Conservation (phyloP, 1,284 basidiomycete species). For the Sporisorium iseilematis-ciliati region DNA sequence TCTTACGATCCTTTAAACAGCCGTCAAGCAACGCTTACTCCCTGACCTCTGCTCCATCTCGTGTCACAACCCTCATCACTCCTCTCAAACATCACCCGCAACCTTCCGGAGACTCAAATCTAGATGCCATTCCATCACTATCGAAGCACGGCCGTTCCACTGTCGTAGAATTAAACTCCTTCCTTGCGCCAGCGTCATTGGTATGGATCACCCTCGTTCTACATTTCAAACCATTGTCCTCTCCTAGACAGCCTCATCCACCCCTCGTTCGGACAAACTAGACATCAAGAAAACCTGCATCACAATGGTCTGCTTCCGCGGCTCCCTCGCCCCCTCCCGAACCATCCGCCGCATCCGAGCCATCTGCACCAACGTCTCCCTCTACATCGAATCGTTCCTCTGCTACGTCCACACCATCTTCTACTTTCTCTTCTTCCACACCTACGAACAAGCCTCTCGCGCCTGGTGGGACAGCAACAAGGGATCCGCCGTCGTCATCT, state of each 20-base stretch:
- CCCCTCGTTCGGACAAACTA: not conserved
- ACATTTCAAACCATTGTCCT: not conserved
- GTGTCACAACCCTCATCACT: not conserved
- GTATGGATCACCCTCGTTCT: not conserved
- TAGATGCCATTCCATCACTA: not conserved
- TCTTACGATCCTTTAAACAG: too few species aligned
- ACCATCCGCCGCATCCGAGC: conserved; percentile 35
- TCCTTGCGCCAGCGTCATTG: not conserved
- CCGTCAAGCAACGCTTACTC: not conserved
- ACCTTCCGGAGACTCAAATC: not conserved
- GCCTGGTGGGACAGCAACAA: conserved; percentile 50
- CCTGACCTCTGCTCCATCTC: not conserved
- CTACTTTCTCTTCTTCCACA: conserved; percentile 38
- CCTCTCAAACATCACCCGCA: not conserved
- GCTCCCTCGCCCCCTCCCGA: conserved; percentile 35
- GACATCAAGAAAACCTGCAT: not conserved
- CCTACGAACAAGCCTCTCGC: conserved; percentile 32
- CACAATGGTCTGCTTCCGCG: conserved; percentile 34
- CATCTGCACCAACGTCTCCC: conserved; percentile 32
- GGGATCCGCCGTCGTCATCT: conserved; percentile 49
- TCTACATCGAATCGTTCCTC: conserved; percentile 37
- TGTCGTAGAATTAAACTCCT: not conserved
- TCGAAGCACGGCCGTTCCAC: too few species aligned
- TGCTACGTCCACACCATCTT: conserved; percentile 35
- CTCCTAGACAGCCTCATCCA: not conserved